Base-by-base conservation (phyloP, 805 yeast genomes). In the Candida anglica region DNA sequence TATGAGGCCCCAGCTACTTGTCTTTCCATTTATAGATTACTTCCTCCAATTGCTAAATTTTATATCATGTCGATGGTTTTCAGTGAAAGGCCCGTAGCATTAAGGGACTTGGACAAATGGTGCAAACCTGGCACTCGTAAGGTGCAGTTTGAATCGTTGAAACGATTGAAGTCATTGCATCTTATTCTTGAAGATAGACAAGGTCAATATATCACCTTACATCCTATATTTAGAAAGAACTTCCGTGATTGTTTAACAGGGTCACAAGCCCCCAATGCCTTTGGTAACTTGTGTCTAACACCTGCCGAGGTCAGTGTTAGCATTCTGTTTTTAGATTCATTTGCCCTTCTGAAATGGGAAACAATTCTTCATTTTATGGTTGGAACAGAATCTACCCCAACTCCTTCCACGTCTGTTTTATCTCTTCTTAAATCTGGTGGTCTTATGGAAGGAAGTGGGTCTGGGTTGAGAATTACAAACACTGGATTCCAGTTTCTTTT, bases 301-400 rank as follows among this genome's bases (percentile, higher is more conserved):
- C 10, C 9, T 11, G 25, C 32, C 14, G 9, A 8, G 5, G 22
- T 14, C n/a, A 18, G 9, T 6, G 82, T 84, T 4, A 79, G 75
- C 30, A 58, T 79, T n/a, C 72, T 69, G 23, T 82, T 81, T 47
- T 65, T 91, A 30, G 94, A 86, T 45, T 67, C 68, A 25, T 89
- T 87, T 59, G 95, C 96, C 10, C 73, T 87, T 5, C 75, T 72
- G 29, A 87, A 84, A 52, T 93, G 98, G 98, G 99, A 93, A 54
- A 77, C 86, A 6, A 91, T 93, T 46, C 67, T 93, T 47, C 98
- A 93, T 67, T 93, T 82, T 63, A 91, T 93, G 98, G 99, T 93
- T 28, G 96, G 98, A 2, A 86, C 97, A 0, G 85, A 86, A 33
- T 62, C 81, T 29, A 68, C 75, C 8, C 71, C 68, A 13, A 63